Evolutionary conservation across 192 early-diverging fungal species (phyloP), one percentile per base, ranked within the genome.

Genomic region (Phycomyces nitens): DNA sequence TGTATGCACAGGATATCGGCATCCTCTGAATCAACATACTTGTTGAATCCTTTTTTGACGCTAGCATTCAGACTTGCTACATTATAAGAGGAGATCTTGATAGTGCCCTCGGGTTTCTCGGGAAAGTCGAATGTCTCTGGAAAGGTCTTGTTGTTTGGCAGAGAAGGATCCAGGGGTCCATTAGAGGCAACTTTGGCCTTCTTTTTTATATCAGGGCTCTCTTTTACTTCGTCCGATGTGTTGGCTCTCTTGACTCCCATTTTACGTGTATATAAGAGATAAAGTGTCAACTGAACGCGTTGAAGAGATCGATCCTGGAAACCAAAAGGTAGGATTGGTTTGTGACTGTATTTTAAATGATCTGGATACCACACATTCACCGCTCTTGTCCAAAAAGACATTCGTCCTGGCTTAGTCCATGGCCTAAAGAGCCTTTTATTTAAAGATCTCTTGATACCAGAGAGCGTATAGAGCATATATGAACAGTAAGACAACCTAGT

Each of bases 1-100:
- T 94, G 92, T 41, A 96, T 39, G 63, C 86, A 90, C 1, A 94
- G 56, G 23, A 96, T 80, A 62, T 94, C 93, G 0, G 94, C 84
- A 54, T 92, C 75, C 71, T 94, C 89, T 0, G 86, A 87, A n/a
- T 68, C 76, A 27, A 91, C 69, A 58, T 92, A 94, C 18, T 71
- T 76, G 44, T 83, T 86, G 61, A 87, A 91, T 0, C 88, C 89
- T 80, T 95, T 95, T 58, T 93, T 92, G 54, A 90, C 61, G 8
- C 87, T 73, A 0, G 92, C 81, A 12, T 77, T 79, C 22, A 93
- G 65, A n/a, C 87, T 82, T 57, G 83, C 86, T 53, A 95, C 88
- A 66, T 94, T 95, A 75, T 78, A 95, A 18, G 89, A 83, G 14
- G 85, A 86, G 51, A 95, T 64, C 59, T 87, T 89, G 61, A 80